Conservation (phyloP, 371 early-diverging fungal species). For the Syncephalis fuscata region DNA sequence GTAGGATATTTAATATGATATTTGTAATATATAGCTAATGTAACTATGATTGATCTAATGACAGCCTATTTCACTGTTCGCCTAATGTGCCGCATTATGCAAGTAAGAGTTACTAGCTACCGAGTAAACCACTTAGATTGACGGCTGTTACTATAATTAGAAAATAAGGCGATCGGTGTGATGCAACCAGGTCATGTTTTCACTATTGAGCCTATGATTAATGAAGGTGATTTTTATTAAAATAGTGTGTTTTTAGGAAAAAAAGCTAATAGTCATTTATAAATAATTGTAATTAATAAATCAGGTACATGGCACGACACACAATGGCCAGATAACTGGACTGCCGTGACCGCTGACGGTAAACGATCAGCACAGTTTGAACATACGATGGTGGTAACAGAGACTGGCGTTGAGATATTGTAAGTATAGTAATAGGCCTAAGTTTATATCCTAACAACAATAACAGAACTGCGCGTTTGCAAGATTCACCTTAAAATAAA, state of each 20-base stretch:
- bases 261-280: not conserved
- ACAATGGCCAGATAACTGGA: slow-evolving; percentile 86
- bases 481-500: too few relatives aligned
- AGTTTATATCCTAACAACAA: too few relatives aligned
- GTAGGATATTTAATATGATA: slow-evolving; percentile 3
- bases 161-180: slow-evolving; percentile 86
- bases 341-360: slow-evolving; percentile 81
- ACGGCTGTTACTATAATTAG: slow-evolving; percentile 14
- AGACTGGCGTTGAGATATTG: slow-evolving; percentile 83
- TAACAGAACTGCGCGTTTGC: too few relatives aligned
- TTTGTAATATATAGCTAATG: not conserved
- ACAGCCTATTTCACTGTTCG: slow-evolving; percentile 60
- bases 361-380: slow-evolving; percentile 98
- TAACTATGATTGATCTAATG: not conserved
- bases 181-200: slow-evolving; percentile 89
- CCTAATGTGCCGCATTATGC: slow-evolving; percentile 90
- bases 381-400: slow-evolving; percentile 88
- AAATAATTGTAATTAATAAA: slow-evolving; percentile 15
- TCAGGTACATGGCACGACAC: slow-evolving; percentile 35
- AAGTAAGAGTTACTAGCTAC: slow-evolving; percentile 22
- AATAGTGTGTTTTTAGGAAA: not conserved
- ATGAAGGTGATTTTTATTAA: slow-evolving; percentile 35
- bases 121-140: too few relatives aligned
- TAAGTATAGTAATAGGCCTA: too few relatives aligned
- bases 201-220: slow-evolving; percentile 97